Percentiles rank a stretch among this genome's conserved stretches.
phyloP scores from a whole-genome alignment of 2,329 filamentous ascomycete species.

The Sporothrix pallida region DNA sequence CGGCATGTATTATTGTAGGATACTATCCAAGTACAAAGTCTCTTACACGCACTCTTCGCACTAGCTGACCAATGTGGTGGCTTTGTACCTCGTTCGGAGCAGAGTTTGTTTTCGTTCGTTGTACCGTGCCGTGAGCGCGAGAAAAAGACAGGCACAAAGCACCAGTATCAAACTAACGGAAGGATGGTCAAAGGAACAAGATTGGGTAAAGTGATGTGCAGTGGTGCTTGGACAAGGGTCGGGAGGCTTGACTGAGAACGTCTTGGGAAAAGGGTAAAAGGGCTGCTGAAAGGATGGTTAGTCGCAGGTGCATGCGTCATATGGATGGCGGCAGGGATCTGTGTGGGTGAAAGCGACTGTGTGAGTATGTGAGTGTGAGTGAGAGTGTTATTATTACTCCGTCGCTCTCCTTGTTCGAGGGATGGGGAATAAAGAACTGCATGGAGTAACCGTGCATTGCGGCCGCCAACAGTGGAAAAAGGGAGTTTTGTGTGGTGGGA shows the following conservation, averaged over 20 bases:
- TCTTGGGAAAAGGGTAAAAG: not conserved
- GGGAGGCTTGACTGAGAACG: slow-evolving; percentile 20
- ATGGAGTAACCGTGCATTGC: slow-evolving; percentile 20
- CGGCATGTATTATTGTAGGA: not conserved
- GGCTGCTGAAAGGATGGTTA: slow-evolving; percentile 19
- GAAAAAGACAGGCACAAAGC: not conserved
- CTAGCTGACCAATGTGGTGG: too few species aligned
- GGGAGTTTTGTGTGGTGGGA: not conserved
- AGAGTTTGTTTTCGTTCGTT: slow-evolving; percentile 4
- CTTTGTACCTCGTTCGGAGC: not conserved
- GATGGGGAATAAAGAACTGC: slow-evolving; percentile 31
- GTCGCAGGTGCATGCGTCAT: slow-evolving; percentile 35
- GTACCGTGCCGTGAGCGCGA: not conserved
- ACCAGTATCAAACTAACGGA: not conserved
- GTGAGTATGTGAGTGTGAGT: not conserved
- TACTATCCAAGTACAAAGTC: not conserved
- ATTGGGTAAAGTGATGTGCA: slow-evolving; percentile 30
- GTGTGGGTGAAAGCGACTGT: not conserved
- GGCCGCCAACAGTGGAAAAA: slow-evolving; percentile 26
- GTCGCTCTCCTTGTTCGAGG: slow-evolving; percentile 14
- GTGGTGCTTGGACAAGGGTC: slow-evolving; percentile 31
- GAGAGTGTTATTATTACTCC: slow-evolving; percentile 16
- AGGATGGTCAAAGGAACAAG: not conserved
- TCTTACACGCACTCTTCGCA: too few species aligned
- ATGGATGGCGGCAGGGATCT: slow-evolving; percentile 35